Conservation (phyloP, 2,329 filamentous ascomycete genomes). For the Fusarium sp. region DNA sequence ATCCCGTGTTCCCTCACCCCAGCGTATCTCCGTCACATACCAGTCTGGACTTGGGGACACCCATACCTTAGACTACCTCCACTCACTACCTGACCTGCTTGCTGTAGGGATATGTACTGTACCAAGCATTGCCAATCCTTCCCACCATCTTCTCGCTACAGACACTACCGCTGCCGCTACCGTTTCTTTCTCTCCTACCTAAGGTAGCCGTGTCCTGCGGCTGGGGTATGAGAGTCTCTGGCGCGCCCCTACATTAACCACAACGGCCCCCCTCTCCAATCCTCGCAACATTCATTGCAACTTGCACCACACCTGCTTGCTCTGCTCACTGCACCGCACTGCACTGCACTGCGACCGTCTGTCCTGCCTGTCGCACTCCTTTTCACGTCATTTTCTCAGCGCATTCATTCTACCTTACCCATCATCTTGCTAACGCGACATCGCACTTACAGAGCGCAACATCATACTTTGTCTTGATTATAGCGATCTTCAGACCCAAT, state of each 20-base stretch:
- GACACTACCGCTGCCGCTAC: slow-evolving; percentile 33
- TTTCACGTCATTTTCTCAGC: slow-evolving; percentile 29
- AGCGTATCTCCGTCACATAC: slow-evolving; percentile 31
- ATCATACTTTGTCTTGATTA: neutral
- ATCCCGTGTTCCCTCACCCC: slow-evolving; percentile 21
- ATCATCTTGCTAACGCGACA: slow-evolving; percentile 18
- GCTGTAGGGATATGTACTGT: neutral
- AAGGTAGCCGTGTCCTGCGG: slow-evolving; percentile 11
- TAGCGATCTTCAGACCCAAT: slow-evolving; percentile 2
- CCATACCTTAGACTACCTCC: slow-evolving; percentile 14
- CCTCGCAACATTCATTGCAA: slow-evolving; percentile 38
- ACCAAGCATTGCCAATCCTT: slow-evolving; percentile 13
- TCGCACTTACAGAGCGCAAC: slow-evolving; percentile 10
- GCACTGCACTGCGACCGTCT: slow-evolving; percentile 23
- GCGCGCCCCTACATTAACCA: slow-evolving; percentile 39
- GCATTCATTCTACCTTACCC: slow-evolving; percentile 11
- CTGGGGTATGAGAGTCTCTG: slow-evolving; percentile 17
- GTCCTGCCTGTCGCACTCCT: slow-evolving; percentile 32
- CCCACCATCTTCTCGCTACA: slow-evolving; percentile 30
- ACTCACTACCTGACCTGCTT: neutral
- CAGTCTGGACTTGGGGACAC: slow-evolving; percentile 24
- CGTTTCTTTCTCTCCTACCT: slow-evolving; percentile 30
- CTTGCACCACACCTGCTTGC: slow-evolving; percentile 36
- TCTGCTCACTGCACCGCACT: neutral
- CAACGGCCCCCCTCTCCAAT: slow-evolving; percentile 25